These are phyloP conservation scores for Hericium erinaceus DNA, from an alignment of 768 basidiomycete species.

Conservation along the genomic window DNA sequence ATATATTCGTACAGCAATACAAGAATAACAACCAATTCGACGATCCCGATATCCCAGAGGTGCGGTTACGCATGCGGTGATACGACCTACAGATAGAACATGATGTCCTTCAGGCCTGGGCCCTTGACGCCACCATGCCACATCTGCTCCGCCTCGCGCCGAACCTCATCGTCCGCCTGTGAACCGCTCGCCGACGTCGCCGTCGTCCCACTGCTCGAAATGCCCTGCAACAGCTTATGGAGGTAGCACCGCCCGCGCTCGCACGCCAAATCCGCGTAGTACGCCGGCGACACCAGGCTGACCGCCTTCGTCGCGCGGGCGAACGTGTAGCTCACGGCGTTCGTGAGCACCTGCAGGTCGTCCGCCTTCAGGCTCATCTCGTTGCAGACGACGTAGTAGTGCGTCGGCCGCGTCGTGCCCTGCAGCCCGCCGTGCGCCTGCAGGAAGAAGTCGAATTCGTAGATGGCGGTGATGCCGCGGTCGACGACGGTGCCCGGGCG, in stretches of 20 bases:
- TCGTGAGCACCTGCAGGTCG: conserved; percentile 44
- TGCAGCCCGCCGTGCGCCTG: conserved; percentile 42
- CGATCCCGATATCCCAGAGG: too few relatives aligned
- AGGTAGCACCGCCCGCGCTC: conserved; percentile 47
- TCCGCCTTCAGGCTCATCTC: conserved; percentile 42
- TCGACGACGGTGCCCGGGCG: conserved; percentile 46
- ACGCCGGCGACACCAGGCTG: conserved; percentile 34
- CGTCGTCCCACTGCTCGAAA: conserved; percentile 20
- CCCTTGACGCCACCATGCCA: conserved; percentile 53
- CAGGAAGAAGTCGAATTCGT: conserved; percentile 47
- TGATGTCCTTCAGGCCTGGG: conserved; percentile 47
- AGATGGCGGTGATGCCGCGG: conserved; percentile 43
- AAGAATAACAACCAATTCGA: too few relatives aligned
- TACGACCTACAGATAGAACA: conserved; percentile 57
- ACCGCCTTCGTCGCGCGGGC: conserved; percentile 50
- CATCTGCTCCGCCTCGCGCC: conserved; percentile 38
- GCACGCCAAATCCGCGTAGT: conserved; percentile 41
- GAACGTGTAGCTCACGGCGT: conserved; percentile 46
- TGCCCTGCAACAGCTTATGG: conserved; percentile 37
- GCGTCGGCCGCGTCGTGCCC: conserved; percentile 41
- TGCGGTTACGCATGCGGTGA: too few relatives aligned
- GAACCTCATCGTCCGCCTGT: conserved; percentile 38
- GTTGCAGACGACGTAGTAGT: conserved; percentile 48
- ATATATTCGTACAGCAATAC: too few relatives aligned
- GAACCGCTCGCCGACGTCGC: conserved; percentile 26